Base-by-base conservation (phyloP, 768 basidiomycete species). In the Cubamyces sp. region DNA sequence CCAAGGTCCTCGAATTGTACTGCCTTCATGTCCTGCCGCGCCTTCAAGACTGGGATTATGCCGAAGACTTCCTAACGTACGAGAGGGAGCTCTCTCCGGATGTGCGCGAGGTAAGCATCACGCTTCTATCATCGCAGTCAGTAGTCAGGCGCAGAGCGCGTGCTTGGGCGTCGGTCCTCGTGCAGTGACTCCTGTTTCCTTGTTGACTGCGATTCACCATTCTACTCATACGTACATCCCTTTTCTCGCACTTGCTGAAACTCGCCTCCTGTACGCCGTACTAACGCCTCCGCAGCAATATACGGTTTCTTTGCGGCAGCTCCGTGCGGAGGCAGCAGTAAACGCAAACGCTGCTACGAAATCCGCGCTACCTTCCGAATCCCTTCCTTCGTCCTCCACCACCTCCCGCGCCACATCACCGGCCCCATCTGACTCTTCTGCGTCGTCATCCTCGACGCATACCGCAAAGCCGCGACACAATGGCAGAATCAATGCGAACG, bases 11-110 rank as follows among this genome's bases (percentile, higher is more conserved):
- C 48, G 91, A 92, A 65, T 72, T 91, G 12, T 94, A 94, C 73
- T 87, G 85, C 67, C 76, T 92, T 16, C 85, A 87, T 60, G 75
- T 94, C 39, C 74, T 94, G 39, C 89, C 92, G 0, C 83, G 84
- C 49, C 71, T 94, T 26, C 84, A 83, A 50, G 87, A 91, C 68
- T 94, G 92, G 92, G 86, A 87, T 19, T 91, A 92, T 68, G 90
- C 87, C 16, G 80, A 77, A 54, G 90, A 91, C 65, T 93, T 92
- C 70, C 70, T 94, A 60, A 78, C 82, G 42, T 90, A 89, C 65
- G 92, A 94, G 70, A 77, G 77, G 25, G 90, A 93, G 68, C 77
- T 94, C 26, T 66, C 80, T 18, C 65, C 71, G 1, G 74, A 78
- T 19, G 76, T 73, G 52, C 79, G 84, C 74, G 77, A 82, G 77